Conservation (phyloP, 169 alveolate species). For the Cryptosporidium ubiquitum region DNA sequence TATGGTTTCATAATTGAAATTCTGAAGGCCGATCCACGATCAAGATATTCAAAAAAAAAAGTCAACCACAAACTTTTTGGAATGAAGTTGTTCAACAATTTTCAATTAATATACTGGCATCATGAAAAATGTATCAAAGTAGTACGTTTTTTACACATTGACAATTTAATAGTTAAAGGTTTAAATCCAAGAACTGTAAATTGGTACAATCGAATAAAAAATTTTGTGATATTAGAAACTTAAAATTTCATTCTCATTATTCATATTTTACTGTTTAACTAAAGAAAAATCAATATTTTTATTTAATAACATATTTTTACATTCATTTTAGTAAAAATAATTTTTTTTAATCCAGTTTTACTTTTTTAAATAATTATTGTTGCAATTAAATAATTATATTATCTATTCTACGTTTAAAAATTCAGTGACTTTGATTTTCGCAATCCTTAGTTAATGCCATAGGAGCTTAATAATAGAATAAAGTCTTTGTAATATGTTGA, state of each 20-base stretch:
- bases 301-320: neutral
- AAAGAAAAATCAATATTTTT: neutral
- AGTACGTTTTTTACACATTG: neutral
- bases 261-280: neutral
- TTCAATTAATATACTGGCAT: constrained; percentile 31
- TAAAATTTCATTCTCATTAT: neutral
- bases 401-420: too few relatives aligned
- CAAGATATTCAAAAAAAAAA: constrained; percentile 32
- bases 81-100: constrained; percentile 22
- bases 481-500: too few relatives aligned
- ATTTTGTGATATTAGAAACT: neutral
- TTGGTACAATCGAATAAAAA: neutral
- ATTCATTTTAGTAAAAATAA: too few relatives aligned
- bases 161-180: constrained; percentile 1
- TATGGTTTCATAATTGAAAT: constrained; percentile 7
- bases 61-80: constrained; percentile 5
- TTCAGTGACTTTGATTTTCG: too few relatives aligned
- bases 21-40: constrained; percentile 14
- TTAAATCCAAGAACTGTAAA: constrained; percentile 23
- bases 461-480: too few relatives aligned
- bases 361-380: too few relatives aligned
- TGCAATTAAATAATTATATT: too few relatives aligned
- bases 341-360: too few relatives aligned
- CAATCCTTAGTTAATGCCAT: too few relatives aligned
- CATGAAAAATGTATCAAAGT: constrained; percentile 10